These are phyloP conservation scores for Coriolopsis trogii DNA, from an alignment of 1,284 basidiomycete genomes.

Conservation along the genomic window DNA sequence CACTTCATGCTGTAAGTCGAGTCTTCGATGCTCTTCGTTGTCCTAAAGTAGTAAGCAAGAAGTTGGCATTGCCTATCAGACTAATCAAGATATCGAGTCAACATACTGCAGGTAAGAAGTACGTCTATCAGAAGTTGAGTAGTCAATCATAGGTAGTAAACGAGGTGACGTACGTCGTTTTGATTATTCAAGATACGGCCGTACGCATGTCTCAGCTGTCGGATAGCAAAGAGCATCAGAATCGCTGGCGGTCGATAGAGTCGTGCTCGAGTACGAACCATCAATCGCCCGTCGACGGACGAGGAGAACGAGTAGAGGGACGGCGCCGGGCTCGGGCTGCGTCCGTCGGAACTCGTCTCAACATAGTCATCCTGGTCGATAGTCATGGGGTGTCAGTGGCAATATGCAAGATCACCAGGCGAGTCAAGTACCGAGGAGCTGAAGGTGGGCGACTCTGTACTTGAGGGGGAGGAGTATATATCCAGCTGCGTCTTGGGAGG, in stretches of 20 bases:
- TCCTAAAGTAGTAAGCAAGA: constrained; percentile 28
- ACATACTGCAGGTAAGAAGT: constrained; percentile 34
- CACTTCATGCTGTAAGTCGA: constrained; percentile 39
- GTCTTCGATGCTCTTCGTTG: constrained; percentile 37
- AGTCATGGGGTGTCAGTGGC: constrained; percentile 12
- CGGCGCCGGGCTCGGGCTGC: constrained; percentile 34
- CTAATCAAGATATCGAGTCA: constrained; percentile 3
- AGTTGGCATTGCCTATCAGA: not conserved
- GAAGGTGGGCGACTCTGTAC: constrained; percentile 7
- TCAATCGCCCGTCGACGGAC: constrained; percentile 35
- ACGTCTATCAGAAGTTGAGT: constrained; percentile 27
- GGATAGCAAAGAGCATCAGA: not conserved
- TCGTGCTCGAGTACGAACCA: constrained; percentile 24
- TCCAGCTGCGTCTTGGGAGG: constrained; percentile 6
- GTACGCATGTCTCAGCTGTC: constrained; percentile 35
- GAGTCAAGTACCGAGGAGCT: constrained; percentile 16
- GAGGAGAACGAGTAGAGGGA: constrained; percentile 38
- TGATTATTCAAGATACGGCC: constrained; percentile 37
- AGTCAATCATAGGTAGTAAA: not conserved
- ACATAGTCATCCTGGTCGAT: constrained; percentile 13
- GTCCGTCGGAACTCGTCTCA: constrained; percentile 18
- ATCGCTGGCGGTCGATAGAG: not conserved
- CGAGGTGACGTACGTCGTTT: constrained; percentile 32
- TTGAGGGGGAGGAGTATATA: constrained; percentile 20
- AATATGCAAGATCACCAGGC: constrained; percentile 1